Evolutionary conservation across 768 basidiomycete species (phyloP).

Genomic region (Boletales sp.): DNA sequence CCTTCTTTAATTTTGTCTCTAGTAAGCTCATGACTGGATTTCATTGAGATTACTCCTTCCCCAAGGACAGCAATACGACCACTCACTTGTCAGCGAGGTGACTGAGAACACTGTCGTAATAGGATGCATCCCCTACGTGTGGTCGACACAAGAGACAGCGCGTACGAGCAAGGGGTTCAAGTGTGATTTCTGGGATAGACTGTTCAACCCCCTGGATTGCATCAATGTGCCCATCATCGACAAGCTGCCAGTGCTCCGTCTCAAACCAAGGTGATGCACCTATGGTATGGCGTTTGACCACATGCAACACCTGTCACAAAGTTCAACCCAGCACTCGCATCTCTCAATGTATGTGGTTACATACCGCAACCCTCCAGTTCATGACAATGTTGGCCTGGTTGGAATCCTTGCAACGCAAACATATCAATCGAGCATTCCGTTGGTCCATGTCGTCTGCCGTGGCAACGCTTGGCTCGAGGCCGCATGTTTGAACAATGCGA

Average conservation of each 20-base stretch:
- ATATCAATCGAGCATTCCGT: conserved; percentile 2
- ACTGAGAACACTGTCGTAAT: neutral
- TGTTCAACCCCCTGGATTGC: neutral
- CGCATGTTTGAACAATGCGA: conserved; percentile 3
- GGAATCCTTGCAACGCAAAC: neutral
- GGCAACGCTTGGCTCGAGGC: conserved; percentile 5
- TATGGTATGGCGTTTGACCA: neutral
- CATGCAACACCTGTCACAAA: conserved; percentile 1
- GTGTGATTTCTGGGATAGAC: neutral
- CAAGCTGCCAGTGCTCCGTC: neutral
- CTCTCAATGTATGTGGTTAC: neutral
- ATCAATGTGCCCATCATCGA: neutral
- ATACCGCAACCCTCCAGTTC: conserved; percentile 4
- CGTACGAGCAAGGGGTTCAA: too few species aligned
- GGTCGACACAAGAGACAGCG: neutral
- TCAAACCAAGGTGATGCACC: neutral
- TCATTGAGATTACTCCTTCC: too few species aligned
- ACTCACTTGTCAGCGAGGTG: neutral
- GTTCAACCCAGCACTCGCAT: neutral
- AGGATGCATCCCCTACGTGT: neutral
- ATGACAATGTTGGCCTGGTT: neutral
- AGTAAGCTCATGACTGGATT: neutral
- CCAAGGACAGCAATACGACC: neutral
- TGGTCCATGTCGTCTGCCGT: conserved; percentile 10
- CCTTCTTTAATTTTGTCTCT: neutral